Evolutionary conservation across 768 basidiomycete species (phyloP), one percentile per base, ranked within the genome.

Genomic region (Dioszegia aurantiaca): DNA sequence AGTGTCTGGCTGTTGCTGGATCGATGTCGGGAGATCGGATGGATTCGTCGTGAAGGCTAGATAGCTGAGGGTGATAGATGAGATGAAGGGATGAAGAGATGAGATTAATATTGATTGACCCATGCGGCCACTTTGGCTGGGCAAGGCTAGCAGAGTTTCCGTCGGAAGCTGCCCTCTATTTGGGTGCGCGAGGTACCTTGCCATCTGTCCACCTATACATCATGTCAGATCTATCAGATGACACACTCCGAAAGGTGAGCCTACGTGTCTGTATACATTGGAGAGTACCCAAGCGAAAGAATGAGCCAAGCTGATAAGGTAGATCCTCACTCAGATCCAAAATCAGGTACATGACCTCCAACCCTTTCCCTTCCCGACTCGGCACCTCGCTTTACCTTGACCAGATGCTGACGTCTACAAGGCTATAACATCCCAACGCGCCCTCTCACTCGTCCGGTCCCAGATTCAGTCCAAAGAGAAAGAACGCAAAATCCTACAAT

Each of bases 271-370:
- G 27, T 27, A 33, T 17, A 42, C 37, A 30, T 39, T 36, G 3
- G 17, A 3, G 23, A 5, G 26, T n/a, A 6, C 19, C n/a, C 21
- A 55, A 43, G 37, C 30, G 43, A 24, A 24, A 27, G n/a, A 12
- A 17, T 44, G 21, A 11, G 8, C 33, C 19, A 52, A 31, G 31
- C 52, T 44, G 42, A 48, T 47, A 53, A 4, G 63, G 39, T 77
- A 95, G 92, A 93, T 95, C 73, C 79, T 95, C 55, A 79, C 87
- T 41, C 92, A 94, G 80, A 93, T 95, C 57, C 92, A 95, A 78
- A 85, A 88, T 77, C 91, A 89, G 59, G 72, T 73, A n/a, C 36
- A 64, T 59, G n/a, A 4, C 19, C 11, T 43, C 31, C 43, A 26
- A 17, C 9, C 16, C 58, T 26, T 40, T 21, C n/a, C 26, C 1